Percentiles rank a stretch among this genome's conserved stretches.
Conservation (phyloP, 768 basidiomycete species). For the Sistotremastrum niveocremeum region DNA sequence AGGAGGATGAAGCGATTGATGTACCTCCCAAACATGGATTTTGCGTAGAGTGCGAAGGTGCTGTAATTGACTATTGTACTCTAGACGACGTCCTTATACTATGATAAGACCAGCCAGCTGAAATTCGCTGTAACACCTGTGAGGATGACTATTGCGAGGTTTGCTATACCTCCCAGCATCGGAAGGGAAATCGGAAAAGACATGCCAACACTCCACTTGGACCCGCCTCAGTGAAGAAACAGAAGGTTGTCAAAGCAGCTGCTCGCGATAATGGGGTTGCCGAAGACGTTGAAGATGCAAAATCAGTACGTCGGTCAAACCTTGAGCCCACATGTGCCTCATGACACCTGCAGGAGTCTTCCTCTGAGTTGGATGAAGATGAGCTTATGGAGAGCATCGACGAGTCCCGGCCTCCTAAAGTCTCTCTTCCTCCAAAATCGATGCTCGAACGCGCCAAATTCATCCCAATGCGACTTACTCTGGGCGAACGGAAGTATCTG, state of each 20-base stretch:
- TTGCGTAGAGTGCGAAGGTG: constrained; percentile 83
- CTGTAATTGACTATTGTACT: background rate
- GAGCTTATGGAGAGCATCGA: constrained; percentile 28
- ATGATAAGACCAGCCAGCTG: constrained; percentile 64
- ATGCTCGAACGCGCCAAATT: constrained; percentile 70
- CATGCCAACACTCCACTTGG: constrained; percentile 42
- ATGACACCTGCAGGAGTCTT: background rate
- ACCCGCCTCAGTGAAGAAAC: constrained; percentile 5
- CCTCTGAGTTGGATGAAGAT: constrained; percentile 33
- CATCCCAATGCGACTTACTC: constrained; percentile 66
- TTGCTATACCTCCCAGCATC: constrained; percentile 73
- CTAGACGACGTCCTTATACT: background rate
- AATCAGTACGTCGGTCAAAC: constrained; percentile 11
- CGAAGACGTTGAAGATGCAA: constrained; percentile 9
- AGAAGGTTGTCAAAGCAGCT: constrained; percentile 9
- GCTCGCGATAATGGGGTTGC: constrained; percentile 12
- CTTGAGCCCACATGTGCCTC: background rate
- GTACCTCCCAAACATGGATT: constrained; percentile 25
- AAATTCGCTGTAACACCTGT: constrained; percentile 60
- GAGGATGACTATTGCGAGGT: constrained; percentile 69
- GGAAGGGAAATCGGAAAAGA: constrained; percentile 63
- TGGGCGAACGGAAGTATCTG: constrained; percentile 69
- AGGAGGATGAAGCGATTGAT: too few species aligned
- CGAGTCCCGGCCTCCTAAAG: constrained; percentile 17
- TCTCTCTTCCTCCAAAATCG: constrained; percentile 41